Evolutionary conservation across 805 yeast species (phyloP).

Genomic region (Scheffersomyces stipitis): DNA sequence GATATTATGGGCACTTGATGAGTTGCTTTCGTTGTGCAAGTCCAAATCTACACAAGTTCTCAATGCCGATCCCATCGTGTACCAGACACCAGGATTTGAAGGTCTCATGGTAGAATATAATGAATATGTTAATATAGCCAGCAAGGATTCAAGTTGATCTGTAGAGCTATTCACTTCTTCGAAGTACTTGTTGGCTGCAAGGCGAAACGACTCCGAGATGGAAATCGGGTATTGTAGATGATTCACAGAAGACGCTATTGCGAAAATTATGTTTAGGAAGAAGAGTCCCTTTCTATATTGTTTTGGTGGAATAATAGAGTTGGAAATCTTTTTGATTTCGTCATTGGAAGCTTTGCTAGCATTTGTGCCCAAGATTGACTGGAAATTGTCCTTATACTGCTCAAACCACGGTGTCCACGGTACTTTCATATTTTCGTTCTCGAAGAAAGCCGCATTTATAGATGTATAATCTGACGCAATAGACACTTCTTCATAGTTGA

Average conservation of each 20-base stretch:
- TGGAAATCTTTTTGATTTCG: constrained; percentile 26
- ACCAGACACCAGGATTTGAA: constrained; percentile 91
- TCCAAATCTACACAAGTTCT: constrained; percentile 84
- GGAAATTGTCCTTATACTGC: constrained; percentile 36
- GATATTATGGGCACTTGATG: constrained; percentile 22
- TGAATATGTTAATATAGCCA: constrained; percentile 67
- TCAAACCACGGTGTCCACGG: constrained; percentile 45
- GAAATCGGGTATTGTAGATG: constrained; percentile 65
- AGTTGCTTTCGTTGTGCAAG: constrained; percentile 61
- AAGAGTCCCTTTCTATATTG: constrained; percentile 56
- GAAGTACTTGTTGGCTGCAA: constrained; percentile 60
- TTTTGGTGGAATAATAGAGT: constrained; percentile 44
- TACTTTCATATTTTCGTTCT: constrained; percentile 9
- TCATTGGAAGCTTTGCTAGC: constrained; percentile 3
- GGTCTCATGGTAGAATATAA: constrained; percentile 85
- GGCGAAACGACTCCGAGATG: constrained; percentile 67
- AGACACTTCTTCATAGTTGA: constrained; percentile 48
- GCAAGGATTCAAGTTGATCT: constrained; percentile 70
- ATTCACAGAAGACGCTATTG: constrained; percentile 74
- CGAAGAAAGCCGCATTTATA: constrained; percentile 34
- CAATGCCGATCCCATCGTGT: constrained; percentile 75
- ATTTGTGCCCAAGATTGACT: constrained; percentile 6
- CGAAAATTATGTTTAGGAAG: constrained; percentile 74
- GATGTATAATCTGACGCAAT: constrained; percentile 60
- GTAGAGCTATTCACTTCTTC: constrained; percentile 55